These are phyloP conservation scores for Dentipellis sp. DNA, from an alignment of 768 basidiomycete species.

Conservation along the genomic window DNA sequence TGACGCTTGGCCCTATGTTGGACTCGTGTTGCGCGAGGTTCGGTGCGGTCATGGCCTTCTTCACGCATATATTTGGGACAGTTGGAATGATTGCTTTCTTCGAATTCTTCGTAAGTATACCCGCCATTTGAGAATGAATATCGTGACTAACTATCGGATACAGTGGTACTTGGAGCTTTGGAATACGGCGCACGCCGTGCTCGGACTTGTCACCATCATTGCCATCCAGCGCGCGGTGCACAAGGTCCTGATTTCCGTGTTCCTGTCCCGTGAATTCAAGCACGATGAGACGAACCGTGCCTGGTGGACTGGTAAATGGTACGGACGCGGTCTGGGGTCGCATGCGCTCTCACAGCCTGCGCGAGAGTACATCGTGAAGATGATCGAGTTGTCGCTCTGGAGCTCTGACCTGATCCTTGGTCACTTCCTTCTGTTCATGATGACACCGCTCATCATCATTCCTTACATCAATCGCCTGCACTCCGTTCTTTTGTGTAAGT, in stretches of 20 bases:
- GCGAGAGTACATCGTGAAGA: constrained; percentile 96
- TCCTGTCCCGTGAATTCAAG: constrained; percentile 95
- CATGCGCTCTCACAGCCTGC: constrained; percentile 92
- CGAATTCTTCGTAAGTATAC: constrained; percentile 75
- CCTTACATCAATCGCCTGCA: constrained; percentile 86
- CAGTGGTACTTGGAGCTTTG: constrained; percentile 96
- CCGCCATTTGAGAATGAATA: not conserved
- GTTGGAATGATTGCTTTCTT: constrained; percentile 91
- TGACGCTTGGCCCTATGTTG: constrained; percentile 90
- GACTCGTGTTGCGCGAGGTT: constrained; percentile 80
- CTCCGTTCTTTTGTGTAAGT: constrained; percentile 88
- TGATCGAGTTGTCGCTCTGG: constrained; percentile 96
- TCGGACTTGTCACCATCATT: constrained; percentile 85
- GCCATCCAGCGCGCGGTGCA: constrained; percentile 88
- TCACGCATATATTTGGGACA: constrained; percentile 76
- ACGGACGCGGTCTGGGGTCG: constrained; percentile 85
- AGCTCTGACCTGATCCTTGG: constrained; percentile 88
- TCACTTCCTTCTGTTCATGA: constrained; percentile 77
- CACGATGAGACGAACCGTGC: constrained; percentile 97
- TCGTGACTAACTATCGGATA: not conserved
- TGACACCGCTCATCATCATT: constrained; percentile 77
- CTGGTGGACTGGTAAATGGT: constrained; percentile 99
- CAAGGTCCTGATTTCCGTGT: constrained; percentile 89
- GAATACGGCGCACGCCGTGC: constrained; percentile 93
- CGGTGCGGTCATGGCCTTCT: constrained; percentile 85